These are phyloP conservation scores for Raffaelea albimanens DNA, from an alignment of 2,329 filamentous ascomycete genomes.

Conservation along the genomic window DNA sequence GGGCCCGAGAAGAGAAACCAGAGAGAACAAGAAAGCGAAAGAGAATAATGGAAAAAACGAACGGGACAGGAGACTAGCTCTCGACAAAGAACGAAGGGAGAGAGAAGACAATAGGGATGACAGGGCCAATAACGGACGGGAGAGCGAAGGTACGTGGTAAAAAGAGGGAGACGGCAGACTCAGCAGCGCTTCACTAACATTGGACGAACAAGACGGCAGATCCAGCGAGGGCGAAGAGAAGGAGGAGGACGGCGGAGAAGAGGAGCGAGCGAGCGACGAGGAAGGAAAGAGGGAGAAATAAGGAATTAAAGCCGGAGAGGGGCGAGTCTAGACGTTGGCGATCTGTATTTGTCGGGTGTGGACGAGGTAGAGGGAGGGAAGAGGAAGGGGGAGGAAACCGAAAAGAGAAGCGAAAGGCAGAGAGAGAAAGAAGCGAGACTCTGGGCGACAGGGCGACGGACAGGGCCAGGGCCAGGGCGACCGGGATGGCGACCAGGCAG, in stretches of 20 bases:
- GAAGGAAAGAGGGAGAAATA: background rate
- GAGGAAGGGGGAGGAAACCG: too few species aligned
- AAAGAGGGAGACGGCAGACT: background rate
- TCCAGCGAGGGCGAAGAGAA: background rate
- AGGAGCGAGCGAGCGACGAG: background rate
- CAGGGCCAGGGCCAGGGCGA: too few species aligned
- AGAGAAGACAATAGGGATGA: background rate
- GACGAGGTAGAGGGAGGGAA: too few species aligned
- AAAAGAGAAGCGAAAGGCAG: too few species aligned
- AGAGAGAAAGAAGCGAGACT: too few species aligned
- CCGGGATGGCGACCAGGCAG: too few species aligned
- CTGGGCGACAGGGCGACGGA: too few species aligned
- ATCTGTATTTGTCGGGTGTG: background rate
- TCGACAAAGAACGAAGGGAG: slow-evolving; percentile 1
- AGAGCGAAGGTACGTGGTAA: background rate
- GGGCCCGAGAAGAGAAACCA: background rate
- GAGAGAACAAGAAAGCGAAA: background rate
- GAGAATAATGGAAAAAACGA: background rate
- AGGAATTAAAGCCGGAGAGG: background rate
- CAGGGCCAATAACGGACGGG: background rate
- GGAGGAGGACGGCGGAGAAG: too few species aligned
- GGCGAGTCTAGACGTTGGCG: background rate
- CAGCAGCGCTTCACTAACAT: slow-evolving; percentile 1
- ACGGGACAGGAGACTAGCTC: slow-evolving; percentile 3
- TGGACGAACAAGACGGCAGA: background rate